Percentiles rank a stretch among this genome's conserved stretches.
Conservation (phyloP, 192 early-diverging fungal species). For the Neocallimastix lanati region DNA sequence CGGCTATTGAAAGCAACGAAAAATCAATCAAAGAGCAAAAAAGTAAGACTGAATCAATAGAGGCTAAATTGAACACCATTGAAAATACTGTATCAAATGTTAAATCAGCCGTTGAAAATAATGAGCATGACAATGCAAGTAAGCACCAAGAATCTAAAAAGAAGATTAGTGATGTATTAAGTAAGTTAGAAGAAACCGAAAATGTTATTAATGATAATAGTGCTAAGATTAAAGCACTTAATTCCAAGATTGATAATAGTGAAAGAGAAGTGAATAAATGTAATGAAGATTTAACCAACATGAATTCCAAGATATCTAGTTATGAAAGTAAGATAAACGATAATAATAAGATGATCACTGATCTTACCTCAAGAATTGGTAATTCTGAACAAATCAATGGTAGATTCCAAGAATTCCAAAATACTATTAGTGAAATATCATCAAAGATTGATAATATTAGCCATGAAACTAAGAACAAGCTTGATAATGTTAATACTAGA, state of each 20-base stretch:
- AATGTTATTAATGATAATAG: not conserved
- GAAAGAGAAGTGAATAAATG: not conserved
- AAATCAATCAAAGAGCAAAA: not conserved
- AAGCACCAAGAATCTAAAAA: not conserved
- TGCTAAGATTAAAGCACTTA: not conserved
- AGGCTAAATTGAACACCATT: no score
- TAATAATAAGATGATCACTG: not conserved
- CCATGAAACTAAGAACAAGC: not conserved
- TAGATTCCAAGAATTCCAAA: not conserved
- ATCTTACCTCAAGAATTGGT: not conserved
- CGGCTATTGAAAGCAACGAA: not conserved
- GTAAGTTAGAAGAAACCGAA: not conserved
- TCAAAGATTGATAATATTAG: not conserved
- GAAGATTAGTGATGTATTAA: not conserved
- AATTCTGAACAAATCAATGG: not conserved
- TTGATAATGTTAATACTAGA: not conserved
- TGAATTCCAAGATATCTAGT: not conserved
- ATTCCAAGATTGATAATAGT: not conserved
- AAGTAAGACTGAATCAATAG: no score
- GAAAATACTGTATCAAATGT: no score
- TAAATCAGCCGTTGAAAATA: not conserved
- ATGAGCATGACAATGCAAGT: not conserved
- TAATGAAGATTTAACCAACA: not conserved
- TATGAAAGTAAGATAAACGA: not conserved
- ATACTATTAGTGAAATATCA: not conserved